Conservation (phyloP, 805 yeast genomes). For the Starmerella bombi region DNA sequence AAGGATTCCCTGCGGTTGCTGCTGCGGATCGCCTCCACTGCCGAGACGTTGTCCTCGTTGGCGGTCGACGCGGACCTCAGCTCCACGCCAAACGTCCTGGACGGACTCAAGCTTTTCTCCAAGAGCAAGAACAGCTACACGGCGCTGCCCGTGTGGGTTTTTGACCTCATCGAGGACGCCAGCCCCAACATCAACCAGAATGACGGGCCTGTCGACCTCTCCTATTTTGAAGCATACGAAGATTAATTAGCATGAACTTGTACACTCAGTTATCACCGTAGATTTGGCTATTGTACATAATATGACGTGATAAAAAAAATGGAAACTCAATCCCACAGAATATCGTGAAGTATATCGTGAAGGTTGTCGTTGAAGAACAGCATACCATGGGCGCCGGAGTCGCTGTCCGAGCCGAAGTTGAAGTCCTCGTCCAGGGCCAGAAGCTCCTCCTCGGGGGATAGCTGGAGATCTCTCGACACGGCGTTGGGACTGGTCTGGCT, state of each 20-base stretch:
- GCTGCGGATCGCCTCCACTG: slow-evolving; percentile 3
- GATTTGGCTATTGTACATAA: neutral
- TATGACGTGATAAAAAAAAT: neutral
- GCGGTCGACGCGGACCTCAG: neutral
- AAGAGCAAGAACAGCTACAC: slow-evolving; percentile 22
- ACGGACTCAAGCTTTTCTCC: slow-evolving; percentile 20
- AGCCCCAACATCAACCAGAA: slow-evolving; percentile 36
- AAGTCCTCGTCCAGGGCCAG: slow-evolving; percentile 10
- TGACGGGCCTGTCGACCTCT: slow-evolving; percentile 42
- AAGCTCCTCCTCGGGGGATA: slow-evolving; percentile 8
- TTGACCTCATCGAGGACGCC: slow-evolving; percentile 49
- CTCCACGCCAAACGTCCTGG: slow-evolving; percentile 7
- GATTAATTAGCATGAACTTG: slow-evolving; percentile 22
- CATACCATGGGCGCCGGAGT: neutral
- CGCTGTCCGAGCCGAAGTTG: neutral
- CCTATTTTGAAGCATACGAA: slow-evolving; percentile 40
- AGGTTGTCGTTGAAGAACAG: slow-evolving; percentile 9
- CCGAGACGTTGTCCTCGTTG: neutral
- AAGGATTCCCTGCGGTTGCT: slow-evolving; percentile 15
- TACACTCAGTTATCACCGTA: neutral
- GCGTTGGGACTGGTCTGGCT: neutral
- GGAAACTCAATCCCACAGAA: slow-evolving; percentile 6
- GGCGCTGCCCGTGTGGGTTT: slow-evolving; percentile 35
- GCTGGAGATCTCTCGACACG: neutral
- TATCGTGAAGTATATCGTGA: slow-evolving; percentile 13